Evolutionary conservation across 2,329 filamentous ascomycete genomes (phyloP).

Genomic region (Aspergillus brasiliensis): DNA sequence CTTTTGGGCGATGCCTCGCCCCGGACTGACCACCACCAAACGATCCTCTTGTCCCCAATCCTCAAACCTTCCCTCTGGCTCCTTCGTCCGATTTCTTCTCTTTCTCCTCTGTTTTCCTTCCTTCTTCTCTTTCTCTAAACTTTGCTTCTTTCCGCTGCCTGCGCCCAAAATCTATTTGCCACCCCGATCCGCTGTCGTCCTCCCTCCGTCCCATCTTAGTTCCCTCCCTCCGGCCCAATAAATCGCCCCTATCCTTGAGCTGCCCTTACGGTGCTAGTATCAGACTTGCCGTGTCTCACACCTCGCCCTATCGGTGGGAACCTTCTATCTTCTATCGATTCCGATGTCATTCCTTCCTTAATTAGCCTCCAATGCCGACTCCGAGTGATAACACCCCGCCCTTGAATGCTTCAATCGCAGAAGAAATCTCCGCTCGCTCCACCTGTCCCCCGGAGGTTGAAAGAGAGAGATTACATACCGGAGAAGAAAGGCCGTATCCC

Average conservation of each 20-base stretch:
- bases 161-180: too few species aligned
- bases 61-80: slow-evolving; percentile 10
- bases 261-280: background rate
- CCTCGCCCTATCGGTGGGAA: slow-evolving; percentile 26
- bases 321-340: slow-evolving; percentile 21
- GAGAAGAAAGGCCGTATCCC: too few species aligned
- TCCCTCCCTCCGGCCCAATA: slow-evolving; percentile 5
- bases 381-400: slow-evolving; percentile 48
- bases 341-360: slow-evolving; percentile 40
- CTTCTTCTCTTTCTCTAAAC: background rate
- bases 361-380: slow-evolving; percentile 53
- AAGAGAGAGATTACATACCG: slow-evolving; percentile 30
- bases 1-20: slow-evolving; percentile 26
- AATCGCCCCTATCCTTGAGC: background rate
- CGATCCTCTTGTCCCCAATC: slow-evolving; percentile 5
- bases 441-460: slow-evolving; percentile 54
- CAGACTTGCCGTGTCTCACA: slow-evolving; percentile 21
- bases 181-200: background rate
- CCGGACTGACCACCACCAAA: slow-evolving; percentile 13
- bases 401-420: slow-evolving; percentile 47
- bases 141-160: too few species aligned
- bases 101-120: slow-evolving; percentile 9
- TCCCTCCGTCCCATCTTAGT: background rate
- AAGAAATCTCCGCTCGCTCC: slow-evolving; percentile 47
- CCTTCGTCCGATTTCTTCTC: slow-evolving; percentile 10